A percentile compares a stretch with the other conserved stretches of the same genome.
phyloP scores from a whole-genome alignment of 139 green algal species.

The Dunaliella sp. region DNA sequence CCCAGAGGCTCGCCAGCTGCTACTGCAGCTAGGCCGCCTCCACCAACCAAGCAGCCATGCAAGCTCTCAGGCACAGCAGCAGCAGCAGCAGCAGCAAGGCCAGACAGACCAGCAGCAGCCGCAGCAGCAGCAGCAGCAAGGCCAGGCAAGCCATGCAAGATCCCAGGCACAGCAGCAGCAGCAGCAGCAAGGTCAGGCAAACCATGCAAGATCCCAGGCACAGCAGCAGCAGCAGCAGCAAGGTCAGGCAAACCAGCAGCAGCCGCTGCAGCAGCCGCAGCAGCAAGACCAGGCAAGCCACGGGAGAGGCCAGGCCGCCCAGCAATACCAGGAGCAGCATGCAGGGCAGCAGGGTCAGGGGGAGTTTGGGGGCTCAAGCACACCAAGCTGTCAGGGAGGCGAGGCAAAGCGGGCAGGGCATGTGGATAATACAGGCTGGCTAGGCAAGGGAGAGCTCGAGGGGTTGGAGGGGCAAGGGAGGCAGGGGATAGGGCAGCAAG shows the following conservation, averaged over 20 bases:
- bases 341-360: neutral
- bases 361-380: neutral
- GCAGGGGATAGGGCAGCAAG: neutral
- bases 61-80: neutral
- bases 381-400: too few species aligned
- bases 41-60: neutral
- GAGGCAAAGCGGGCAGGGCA: too few species aligned
- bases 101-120: too few species aligned
- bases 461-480: neutral
- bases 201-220: neutral
- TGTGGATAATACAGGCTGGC: too few species aligned
- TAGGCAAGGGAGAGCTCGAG: neutral
- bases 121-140: slow-evolving; percentile 4
- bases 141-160: neutral
- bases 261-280: neutral
- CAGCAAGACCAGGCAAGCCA: neutral
- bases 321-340: neutral
- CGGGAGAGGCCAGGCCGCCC: too few species aligned
- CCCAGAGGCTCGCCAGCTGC: neutral
- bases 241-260: neutral
- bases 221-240: neutral
- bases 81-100: neutral
- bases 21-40: neutral
- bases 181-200: neutral
- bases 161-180: neutral